Evolutionary conservation across 177 flowering plant species (phyloP), one percentile per base, ranked within the genome.

Genomic region (Vitis hybrid): DNA sequence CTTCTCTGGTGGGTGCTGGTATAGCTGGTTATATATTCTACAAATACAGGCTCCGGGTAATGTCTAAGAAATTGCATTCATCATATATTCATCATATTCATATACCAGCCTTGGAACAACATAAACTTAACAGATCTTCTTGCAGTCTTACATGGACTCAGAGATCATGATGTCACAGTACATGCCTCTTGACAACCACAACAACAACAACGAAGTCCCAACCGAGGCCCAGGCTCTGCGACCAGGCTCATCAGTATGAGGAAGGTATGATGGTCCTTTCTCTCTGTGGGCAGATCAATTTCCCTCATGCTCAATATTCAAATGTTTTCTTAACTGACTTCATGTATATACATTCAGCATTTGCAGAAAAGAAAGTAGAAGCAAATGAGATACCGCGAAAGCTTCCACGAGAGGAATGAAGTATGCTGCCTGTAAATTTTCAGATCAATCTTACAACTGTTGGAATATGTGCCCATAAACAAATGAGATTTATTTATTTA

Each of bases 151-250:
- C 81, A 94, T 94, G 98, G 98, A 94, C 79, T 85, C 97, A 1
- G 98, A 94, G 83, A 88, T 94, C 70, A 90, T 90, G 96, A 94
- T 94, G 98, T 86, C 98, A 11, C 98, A 94, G 71, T 92, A 94
- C 83, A 94, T 94, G 98, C 97, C 98, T 1, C 86, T 94, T 6
- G 98, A 94, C 77, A 87, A 75, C 76, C 83, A 87, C 9, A 79
- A 86, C 1, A 35, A 87, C 1, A 78, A 63, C 18, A 76, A 72
- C 46, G 79, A 75, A 63, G 78, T 67, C 46, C 81, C 73, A 49
- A 51, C 58, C 12, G 90, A 81, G 52, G 78, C 71, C 2, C 83
- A 89, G 69, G 88, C 94, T 9, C 76, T 88, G 4, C 83, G 81
- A 35, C 86, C 72, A 16, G 79, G 79, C 66, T 69, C 83, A 27